Conservation (phyloP, 139 green algal genomes). For the Helicosporidium sp. region DNA sequence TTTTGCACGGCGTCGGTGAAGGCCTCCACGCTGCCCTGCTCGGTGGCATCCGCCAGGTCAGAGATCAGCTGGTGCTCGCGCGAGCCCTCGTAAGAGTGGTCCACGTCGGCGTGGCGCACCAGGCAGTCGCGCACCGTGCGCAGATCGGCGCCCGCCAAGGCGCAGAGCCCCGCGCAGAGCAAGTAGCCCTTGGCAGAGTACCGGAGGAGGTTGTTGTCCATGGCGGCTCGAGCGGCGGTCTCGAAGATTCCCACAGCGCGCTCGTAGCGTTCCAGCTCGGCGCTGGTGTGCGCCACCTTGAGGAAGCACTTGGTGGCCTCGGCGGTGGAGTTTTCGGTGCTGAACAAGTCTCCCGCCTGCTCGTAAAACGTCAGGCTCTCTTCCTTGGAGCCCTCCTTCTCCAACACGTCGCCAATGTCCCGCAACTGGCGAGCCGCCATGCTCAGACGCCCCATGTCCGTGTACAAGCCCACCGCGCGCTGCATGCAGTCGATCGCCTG, state of each 20-base stretch:
- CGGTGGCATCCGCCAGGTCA: constrained; percentile 33
- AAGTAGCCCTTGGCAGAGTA: constrained; percentile 79
- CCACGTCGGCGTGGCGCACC: constrained; percentile 61
- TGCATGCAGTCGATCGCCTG: background rate
- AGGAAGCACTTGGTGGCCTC: constrained; percentile 65
- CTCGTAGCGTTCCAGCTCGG: constrained; percentile 43
- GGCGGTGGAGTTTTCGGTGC: constrained; percentile 45
- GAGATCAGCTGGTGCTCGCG: constrained; percentile 44
- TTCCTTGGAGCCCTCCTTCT: constrained; percentile 58
- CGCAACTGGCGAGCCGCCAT: constrained; percentile 73
- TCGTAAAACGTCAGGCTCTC: constrained; percentile 52
- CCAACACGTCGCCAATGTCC: constrained; percentile 65
- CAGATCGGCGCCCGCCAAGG: constrained; percentile 24
- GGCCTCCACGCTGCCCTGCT: constrained; percentile 41
- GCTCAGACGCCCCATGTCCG: constrained; percentile 77
- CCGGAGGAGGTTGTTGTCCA: constrained; percentile 91
- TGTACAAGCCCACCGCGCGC: constrained; percentile 61
- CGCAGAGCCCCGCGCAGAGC: constrained; percentile 79
- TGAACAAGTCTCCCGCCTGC: constrained; percentile 71
- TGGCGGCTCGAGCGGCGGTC: constrained; percentile 31
- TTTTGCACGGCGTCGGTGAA: constrained; percentile 70
- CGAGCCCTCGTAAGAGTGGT: constrained; percentile 44
- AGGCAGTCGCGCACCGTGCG: constrained; percentile 10
- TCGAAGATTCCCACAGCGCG: constrained; percentile 53
- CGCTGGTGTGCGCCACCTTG: constrained; percentile 54